Evolutionary conservation across 768 basidiomycete species (phyloP).

Genomic region (Hortiboletus flavorubellus): DNA sequence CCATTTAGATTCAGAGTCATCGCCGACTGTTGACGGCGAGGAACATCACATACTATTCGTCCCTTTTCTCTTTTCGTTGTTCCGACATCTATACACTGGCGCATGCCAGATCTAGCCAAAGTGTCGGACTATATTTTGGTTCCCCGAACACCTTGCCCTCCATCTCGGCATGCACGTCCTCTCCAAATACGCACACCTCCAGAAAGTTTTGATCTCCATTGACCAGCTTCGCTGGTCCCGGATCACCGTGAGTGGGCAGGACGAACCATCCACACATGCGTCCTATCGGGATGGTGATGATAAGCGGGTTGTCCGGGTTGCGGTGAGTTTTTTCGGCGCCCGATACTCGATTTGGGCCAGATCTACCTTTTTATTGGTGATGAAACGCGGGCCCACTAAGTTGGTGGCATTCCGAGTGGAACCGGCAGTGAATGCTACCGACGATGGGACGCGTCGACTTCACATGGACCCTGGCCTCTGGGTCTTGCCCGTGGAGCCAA

Average conservation of each 20-base stretch:
- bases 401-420: conserved; percentile 12
- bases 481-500: conserved; percentile 25
- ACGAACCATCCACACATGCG: conserved; percentile 65
- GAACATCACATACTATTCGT: conserved; percentile 62
- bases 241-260: conserved; percentile 50
- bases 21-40: conserved; percentile 42
- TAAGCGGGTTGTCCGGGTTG: conserved; percentile 63
- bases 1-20: not conserved
- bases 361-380: not conserved
- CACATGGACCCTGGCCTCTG: conserved; percentile 13
- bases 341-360: not conserved
- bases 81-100: not conserved
- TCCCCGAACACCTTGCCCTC: conserved; percentile 79
- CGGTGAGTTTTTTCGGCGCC: conserved; percentile 35
- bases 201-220: conserved; percentile 65
- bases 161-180: conserved; percentile 85
- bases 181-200: conserved; percentile 73
- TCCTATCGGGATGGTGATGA: conserved; percentile 92
- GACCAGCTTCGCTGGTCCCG: conserved; percentile 85
- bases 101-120: conserved; percentile 70
- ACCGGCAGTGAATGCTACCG: conserved; percentile 13
- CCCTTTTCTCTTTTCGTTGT: not conserved
- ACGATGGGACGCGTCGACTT: conserved; percentile 8
- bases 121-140: conserved; percentile 81
- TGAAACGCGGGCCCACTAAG: conserved; percentile 10